Base-by-base conservation (phyloP, 2,329 filamentous ascomycete species). In the Fusarium penzigii region DNA sequence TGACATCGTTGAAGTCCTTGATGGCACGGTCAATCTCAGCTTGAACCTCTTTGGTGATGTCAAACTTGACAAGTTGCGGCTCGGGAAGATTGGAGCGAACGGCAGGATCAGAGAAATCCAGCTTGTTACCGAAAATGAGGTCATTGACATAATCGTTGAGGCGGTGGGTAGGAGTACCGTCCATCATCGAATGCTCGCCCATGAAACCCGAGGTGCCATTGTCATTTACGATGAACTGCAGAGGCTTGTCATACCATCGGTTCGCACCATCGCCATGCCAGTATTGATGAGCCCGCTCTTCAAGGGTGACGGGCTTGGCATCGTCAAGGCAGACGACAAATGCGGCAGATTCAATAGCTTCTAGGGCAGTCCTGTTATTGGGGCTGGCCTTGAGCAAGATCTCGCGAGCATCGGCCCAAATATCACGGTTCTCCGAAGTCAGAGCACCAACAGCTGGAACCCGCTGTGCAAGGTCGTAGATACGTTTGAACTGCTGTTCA, bases 181-280 rank as follows among this genome's bases (percentile, higher is more conserved):
- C 94, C 95, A 99, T 99, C 94, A 99, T 97, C 66, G 90, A 95
- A 81, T 99, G 94, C 77, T 99, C 94, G 68, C 94, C 94, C 82
- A 92, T 93, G 81, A 99, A 99, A 56, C 94, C 94, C 2, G 94
- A 89, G 8, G 94, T 96, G 64, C 94, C 94, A 72, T 99, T 99
- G 71, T 99, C 92, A 74, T 96, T 97, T 77, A 99, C 73, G 70
- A 99, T 96, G 77, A 99, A 97, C 75, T 99, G 93, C 48, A 96
- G 78, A 6, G 94, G 94, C 81, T 99, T 99, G 81, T 99, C 94
- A 69, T 87, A 97, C 92, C 92, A 99, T 62, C 94, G 86, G 80
- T 99, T 99, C 63, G 84, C 80, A 51, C 94, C 94, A 67, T 99
- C 93, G 48, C 94, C 94, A 75, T 97, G 93, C 95, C 94, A 99